Base-by-base conservation (phyloP, 2,329 filamentous ascomycete genomes). In the Cladobotryum protrusum region DNA sequence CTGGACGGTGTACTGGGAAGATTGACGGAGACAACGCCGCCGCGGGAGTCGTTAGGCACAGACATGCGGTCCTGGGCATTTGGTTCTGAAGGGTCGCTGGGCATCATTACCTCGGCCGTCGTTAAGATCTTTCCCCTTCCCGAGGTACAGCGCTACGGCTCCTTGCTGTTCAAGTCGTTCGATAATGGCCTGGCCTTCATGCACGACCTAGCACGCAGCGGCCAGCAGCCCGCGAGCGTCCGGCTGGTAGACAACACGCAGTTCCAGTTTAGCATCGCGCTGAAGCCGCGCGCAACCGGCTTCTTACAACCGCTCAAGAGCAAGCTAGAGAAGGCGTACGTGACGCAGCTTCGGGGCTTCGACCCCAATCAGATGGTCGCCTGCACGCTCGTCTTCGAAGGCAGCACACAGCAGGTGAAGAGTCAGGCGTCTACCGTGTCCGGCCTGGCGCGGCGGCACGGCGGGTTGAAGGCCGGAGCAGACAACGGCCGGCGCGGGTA, bases 401-500 rank as follows among this genome's bases (percentile, higher is more conserved):
- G 44, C 5, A 37, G n/a, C 44, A 37, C 19, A 12, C 11, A 17
- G 14, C 29, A 46, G 12, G 17, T 18, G 12, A 13, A 9, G 3
- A 37, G 19, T 19, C 44, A 46, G 13, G 15, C 17, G 14, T 34
- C 18, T 5, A 17, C 17, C 8, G 44, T 46, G 15, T 35, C 33
- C 12, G 14, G 44, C 33, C 34, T 46, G 32, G 33, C 35, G 11
- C n/a, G 15, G 8, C 39, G 40, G 19, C 39, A 48, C 18, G 37
- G 46, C 7, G 46, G 46, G n/a, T 24, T 48, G 5, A 18, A 48
- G 15, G 46, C 46, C 15, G 46, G 46, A 14, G 46, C 17, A 12
- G 46, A 41, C 13, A 48, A 48, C 18, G 46, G 46, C 29, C 39
- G 32, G 40, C 46, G 46, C 15, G 46, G 46, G n/a, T 48, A 48